These are phyloP conservation scores for Dactylellina drechsleri DNA, from an alignment of 2,329 filamentous ascomycete species.

Conservation along the genomic window DNA sequence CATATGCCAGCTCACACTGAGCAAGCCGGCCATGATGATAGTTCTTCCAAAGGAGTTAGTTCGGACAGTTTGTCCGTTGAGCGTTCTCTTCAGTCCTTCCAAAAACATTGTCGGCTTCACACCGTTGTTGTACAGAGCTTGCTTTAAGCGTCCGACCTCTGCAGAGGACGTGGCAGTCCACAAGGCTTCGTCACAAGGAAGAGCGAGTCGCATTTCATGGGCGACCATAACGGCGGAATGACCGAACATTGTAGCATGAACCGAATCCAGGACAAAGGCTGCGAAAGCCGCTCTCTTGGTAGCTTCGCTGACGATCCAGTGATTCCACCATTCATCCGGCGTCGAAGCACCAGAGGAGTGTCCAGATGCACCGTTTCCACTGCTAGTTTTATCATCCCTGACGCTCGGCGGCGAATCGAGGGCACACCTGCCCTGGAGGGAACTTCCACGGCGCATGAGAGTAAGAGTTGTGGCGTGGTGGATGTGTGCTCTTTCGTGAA, in stretches of 20 bases:
- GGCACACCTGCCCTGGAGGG: conserved; percentile 84
- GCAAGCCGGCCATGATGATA: conserved; percentile 89
- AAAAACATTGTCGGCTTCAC: conserved; percentile 87
- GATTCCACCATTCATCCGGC: conserved; percentile 90
- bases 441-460: conserved; percentile 91
- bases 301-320: conserved; percentile 94
- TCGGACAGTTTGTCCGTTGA: conserved; percentile 84
- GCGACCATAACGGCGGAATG: conserved; percentile 97
- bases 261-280: conserved; percentile 93
- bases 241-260: conserved; percentile 97
- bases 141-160: conserved; percentile 85
- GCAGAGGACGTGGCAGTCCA: conserved; percentile 90
- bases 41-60: conserved; percentile 94
- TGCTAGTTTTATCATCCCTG: conserved; percentile 69
- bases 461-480: conserved; percentile 96
- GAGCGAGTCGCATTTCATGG: conserved; percentile 88
- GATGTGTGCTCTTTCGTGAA: conserved; percentile 95
- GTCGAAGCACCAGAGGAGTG: conserved; percentile 73
- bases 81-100: conserved; percentile 86
- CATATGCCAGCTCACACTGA: conserved; percentile 98
- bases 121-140: conserved; percentile 80
- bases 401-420: conserved; percentile 83
- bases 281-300: conserved; percentile 90
- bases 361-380: conserved; percentile 62
- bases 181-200: conserved; percentile 90